Evolutionary conservation across 257 asterid species (phyloP), one percentile per base, ranked within the genome.

Genomic region (Plectranthus barbatus): DNA sequence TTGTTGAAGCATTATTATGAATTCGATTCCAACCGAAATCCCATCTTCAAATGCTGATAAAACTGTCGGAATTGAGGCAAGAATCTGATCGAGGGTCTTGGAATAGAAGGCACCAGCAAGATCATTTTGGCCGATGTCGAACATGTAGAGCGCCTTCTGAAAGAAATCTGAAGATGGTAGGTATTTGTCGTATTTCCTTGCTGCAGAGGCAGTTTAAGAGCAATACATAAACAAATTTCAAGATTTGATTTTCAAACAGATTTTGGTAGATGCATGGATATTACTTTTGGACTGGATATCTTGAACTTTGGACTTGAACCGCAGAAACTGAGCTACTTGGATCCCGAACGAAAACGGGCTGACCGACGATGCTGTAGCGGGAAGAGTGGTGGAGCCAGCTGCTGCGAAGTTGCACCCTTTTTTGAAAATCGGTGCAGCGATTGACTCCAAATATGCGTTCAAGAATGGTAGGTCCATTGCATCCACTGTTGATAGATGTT

Each of bases 41-140:
- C 97, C 91, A 42, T 71, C 70, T 84, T 93, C 99, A 57, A 93
- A 84, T 74, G 75, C 85, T 55, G 68, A 18, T 34, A 87, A 77
- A 72, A 85, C 69, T 5, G 72, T 75, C 49, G 97, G 99, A 41
- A 93, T 82, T 12, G 91, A 90, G 53, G 96, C 99, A 12, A 90
- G 78, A 63, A 93, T 47, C 81, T 93, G 95, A 76, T 93, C 97
- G 5, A 71, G 65, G 6, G 95, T 80, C 86, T 83, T 87, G 45
- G 99, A 84, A 64, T 90, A 90, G 68, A 93, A 90, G 66, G 92
- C 94, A 9, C 95, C 90, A 9, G 99, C 96, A 2, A 93, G 86
- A 74, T 93, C 99, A 68, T 93, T 93, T 80, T 93, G 99, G 72
- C 96, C 97, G 60, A 93, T 89, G 70, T 93, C 99, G 50, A 93